These are phyloP conservation scores for Triangularia verruculosa DNA, from an alignment of 2,329 filamentous ascomycete genomes.

Conservation along the genomic window DNA sequence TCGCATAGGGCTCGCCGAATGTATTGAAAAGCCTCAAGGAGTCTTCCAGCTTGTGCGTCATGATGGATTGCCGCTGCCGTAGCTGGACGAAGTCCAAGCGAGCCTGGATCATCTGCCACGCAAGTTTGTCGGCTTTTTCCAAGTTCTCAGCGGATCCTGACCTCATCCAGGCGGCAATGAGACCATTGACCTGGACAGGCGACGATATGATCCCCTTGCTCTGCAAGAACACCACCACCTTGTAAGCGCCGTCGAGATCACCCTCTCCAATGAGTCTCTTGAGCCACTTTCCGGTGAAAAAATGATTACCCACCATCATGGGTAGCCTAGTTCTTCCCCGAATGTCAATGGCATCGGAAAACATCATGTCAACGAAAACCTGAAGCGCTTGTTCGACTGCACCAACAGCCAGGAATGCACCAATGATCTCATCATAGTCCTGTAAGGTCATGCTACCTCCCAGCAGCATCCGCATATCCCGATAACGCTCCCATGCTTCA, in stretches of 20 bases:
- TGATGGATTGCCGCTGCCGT: slow-evolving; percentile 35
- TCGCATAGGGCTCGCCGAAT: neutral
- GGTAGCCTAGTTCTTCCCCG: slow-evolving; percentile 44
- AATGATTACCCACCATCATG: slow-evolving; percentile 62
- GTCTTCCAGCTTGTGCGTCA: slow-evolving; percentile 28
- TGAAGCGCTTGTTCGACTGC: slow-evolving; percentile 66
- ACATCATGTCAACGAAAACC: slow-evolving; percentile 89
- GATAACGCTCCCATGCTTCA: slow-evolving; percentile 66
- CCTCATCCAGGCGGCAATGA: slow-evolving; percentile 76
- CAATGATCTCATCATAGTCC: slow-evolving; percentile 73
- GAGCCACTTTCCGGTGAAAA: slow-evolving; percentile 86
- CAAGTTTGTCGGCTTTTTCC: slow-evolving; percentile 63
- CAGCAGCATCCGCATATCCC: slow-evolving; percentile 59
- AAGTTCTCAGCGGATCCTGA: slow-evolving; percentile 53
- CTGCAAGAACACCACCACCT: slow-evolving; percentile 74
- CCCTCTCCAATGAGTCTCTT: slow-evolving; percentile 75
- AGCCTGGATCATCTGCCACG: slow-evolving; percentile 72
- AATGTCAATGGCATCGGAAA: slow-evolving; percentile 52
- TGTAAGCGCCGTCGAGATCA: slow-evolving; percentile 66
- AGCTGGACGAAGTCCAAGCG: slow-evolving; percentile 61
- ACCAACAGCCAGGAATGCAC: slow-evolving; percentile 65
- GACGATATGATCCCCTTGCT: slow-evolving; percentile 64
- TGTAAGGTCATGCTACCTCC: slow-evolving; percentile 61
- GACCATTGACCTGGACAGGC: slow-evolving; percentile 74
- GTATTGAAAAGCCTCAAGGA: slow-evolving; percentile 31